A percentile compares a stretch with the other conserved stretches of the same genome.
These are phyloP conservation scores for Leishmania aethiopica DNA, from an alignment of 208 protist species.

Conservation along the genomic window DNA sequence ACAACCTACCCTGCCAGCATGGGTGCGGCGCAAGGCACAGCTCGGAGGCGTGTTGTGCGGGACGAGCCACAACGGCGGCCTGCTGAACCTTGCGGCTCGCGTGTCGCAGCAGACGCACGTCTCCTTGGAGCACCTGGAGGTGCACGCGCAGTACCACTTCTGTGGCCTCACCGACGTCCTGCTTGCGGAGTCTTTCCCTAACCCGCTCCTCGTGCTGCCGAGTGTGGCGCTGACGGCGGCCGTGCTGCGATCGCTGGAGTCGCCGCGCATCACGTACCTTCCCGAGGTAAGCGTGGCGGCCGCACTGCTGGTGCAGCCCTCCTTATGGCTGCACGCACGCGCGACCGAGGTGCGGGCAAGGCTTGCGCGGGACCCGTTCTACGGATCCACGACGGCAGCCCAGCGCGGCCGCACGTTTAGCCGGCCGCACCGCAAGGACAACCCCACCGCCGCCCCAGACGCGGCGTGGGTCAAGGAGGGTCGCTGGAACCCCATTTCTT, in stretches of 20 bases:
- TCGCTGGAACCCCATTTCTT: slow-evolving; percentile 45
- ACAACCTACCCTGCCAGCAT: slow-evolving; percentile 47
- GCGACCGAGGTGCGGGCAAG: slow-evolving; percentile 20
- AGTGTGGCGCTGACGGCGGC: slow-evolving; percentile 58
- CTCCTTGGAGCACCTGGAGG: slow-evolving; percentile 70
- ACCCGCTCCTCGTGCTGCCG: slow-evolving; percentile 66
- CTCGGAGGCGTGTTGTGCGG: slow-evolving; percentile 71
- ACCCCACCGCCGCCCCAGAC: slow-evolving; percentile 66
- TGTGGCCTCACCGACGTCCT: slow-evolving; percentile 85
- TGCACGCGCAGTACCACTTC: slow-evolving; percentile 75
- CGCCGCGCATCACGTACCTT: slow-evolving; percentile 68
- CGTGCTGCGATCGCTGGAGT: slow-evolving; percentile 63
- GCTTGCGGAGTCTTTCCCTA: slow-evolving; percentile 67
- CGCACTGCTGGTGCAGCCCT: slow-evolving; percentile 66
- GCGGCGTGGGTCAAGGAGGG: slow-evolving; percentile 35
- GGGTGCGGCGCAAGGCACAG: slow-evolving; percentile 56
- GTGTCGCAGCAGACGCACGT: slow-evolving; percentile 67
- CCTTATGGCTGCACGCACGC: slow-evolving; percentile 58
- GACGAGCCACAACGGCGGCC: slow-evolving; percentile 73
- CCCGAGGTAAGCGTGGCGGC: slow-evolving; percentile 65
- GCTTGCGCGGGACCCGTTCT: slow-evolving; percentile 17
- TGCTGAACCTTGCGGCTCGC: slow-evolving; percentile 80
- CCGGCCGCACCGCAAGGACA: slow-evolving; percentile 68
- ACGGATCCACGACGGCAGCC: slow-evolving; percentile 17
- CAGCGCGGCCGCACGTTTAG: slow-evolving; percentile 51